phyloP scores from a whole-genome alignment of 257 asterid genomes.

The Petrea volubilis region DNA sequence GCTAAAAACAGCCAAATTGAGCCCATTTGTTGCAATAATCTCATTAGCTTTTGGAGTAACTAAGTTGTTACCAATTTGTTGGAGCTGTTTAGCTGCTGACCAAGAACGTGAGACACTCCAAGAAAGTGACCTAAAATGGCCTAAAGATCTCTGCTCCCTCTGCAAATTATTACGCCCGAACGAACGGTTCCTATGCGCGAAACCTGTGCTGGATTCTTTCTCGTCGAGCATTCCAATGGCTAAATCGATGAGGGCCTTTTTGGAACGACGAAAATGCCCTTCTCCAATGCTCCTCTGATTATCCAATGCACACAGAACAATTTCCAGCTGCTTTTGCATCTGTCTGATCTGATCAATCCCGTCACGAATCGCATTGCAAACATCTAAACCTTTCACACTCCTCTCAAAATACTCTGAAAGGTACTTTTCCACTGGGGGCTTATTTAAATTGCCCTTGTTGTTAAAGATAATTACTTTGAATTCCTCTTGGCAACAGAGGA shows the following conservation, averaged over 20 bases:
- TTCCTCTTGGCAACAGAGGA: conserved; percentile 65
- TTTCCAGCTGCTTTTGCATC: conserved; percentile 71
- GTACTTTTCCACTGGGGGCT: conserved; percentile 46
- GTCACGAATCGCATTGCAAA: conserved; percentile 73
- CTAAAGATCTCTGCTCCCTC: conserved; percentile 42
- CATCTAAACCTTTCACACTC: conserved; percentile 69
- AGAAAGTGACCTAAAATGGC: conserved; percentile 75
- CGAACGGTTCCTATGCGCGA: conserved; percentile 73
- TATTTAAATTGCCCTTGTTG: conserved; percentile 30
- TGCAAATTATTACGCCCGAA: conserved; percentile 59
- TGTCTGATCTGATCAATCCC: conserved; percentile 67
- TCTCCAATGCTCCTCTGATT: conserved; percentile 56
- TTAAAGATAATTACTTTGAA: conserved; percentile 44
- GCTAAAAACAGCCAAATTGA: conserved; percentile 60
- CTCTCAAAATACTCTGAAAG: conserved; percentile 57
- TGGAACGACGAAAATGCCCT: conserved; percentile 79
- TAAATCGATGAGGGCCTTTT: conserved; percentile 60
- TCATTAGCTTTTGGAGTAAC: conserved; percentile 65
- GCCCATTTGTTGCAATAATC: conserved; percentile 59
- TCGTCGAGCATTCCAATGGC: conserved; percentile 62
- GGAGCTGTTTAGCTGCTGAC: conserved; percentile 92
- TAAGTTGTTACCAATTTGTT: conserved; percentile 71
- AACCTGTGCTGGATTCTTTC: conserved; percentile 43
- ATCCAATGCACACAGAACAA: conserved; percentile 54
- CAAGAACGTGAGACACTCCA: conserved; percentile 95